Evolutionary conservation across 257 asterid genomes (phyloP).

Genomic region (Prunella vulgaris): DNA sequence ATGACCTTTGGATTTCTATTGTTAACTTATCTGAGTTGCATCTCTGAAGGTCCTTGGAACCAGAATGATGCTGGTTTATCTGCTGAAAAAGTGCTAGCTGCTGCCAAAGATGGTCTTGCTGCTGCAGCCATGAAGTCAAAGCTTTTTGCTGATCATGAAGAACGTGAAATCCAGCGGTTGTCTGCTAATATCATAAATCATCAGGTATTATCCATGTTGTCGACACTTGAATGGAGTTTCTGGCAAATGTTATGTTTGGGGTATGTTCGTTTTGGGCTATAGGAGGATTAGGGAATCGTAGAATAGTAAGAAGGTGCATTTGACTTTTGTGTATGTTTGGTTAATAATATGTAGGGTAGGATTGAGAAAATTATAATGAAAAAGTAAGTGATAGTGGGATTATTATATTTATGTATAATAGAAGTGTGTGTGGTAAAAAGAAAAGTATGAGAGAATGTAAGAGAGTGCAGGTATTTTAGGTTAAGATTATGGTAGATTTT

Average conservation of each 20-base stretch:
- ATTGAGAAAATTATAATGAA: no score
- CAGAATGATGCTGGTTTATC: constrained; percentile 46
- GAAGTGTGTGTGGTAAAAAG: no score
- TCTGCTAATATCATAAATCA: constrained; percentile 95
- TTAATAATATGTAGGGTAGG: no score
- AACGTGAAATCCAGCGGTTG: constrained; percentile 94
- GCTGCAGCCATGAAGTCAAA: constrained; percentile 94
- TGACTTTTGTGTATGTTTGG: no score
- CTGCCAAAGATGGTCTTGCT: constrained; percentile 90
- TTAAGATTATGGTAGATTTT: not conserved
- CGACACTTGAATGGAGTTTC: not conserved
- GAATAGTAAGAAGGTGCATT: no score
- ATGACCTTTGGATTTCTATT: constrained; percentile 1
- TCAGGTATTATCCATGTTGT: constrained; percentile 49
- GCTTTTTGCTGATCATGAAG: constrained; percentile 98
- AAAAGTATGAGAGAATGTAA: no score
- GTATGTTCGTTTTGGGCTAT: no score
- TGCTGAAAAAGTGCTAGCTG: constrained; percentile 62
- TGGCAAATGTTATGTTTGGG: no score
- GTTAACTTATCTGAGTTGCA: not conserved
- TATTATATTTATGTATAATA: no score
- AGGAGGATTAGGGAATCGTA: no score
- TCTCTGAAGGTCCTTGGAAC: constrained; percentile 46
- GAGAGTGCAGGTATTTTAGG: no score
- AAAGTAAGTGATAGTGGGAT: no score